phyloP scores from a whole-genome alignment of 441 rosid species.

The Pelargonium australe region DNA sequence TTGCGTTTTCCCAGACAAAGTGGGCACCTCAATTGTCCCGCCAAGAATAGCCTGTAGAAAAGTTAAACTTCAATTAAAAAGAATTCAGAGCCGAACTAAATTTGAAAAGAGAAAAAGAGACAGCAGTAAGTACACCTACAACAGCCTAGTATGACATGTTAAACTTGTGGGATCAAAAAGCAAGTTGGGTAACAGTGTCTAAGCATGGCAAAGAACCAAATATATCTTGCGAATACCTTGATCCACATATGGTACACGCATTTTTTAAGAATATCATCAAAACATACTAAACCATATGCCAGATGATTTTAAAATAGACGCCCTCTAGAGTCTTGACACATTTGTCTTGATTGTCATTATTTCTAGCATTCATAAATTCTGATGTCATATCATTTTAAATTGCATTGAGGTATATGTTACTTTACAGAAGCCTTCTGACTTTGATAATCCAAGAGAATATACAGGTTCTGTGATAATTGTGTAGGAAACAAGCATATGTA shows the following conservation, averaged over 20 bases:
- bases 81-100: slow-evolving; percentile 5
- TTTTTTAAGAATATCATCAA: neutral
- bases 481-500: no score
- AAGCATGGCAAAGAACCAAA: neutral
- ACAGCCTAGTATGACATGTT: neutral
- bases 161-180: neutral
- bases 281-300: neutral
- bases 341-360: neutral
- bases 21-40: slow-evolving; percentile 75
- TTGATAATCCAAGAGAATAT: no score
- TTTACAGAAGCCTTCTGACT: neutral
- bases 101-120: neutral
- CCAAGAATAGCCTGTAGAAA: slow-evolving; percentile 82
- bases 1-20: slow-evolving; percentile 59
- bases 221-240: neutral
- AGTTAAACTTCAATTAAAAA: slow-evolving; percentile 15
- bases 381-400: neutral
- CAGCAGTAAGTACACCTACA: neutral
- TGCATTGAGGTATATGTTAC: neutral
- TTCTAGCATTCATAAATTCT: neutral
- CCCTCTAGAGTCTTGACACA: neutral
- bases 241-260: neutral
- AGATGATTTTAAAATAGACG: neutral
- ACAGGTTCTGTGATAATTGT: no score
- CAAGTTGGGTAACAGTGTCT: neutral